These are phyloP conservation scores for Claviceps africana DNA, from an alignment of 2,329 filamentous ascomycete species.

Conservation along the genomic window DNA sequence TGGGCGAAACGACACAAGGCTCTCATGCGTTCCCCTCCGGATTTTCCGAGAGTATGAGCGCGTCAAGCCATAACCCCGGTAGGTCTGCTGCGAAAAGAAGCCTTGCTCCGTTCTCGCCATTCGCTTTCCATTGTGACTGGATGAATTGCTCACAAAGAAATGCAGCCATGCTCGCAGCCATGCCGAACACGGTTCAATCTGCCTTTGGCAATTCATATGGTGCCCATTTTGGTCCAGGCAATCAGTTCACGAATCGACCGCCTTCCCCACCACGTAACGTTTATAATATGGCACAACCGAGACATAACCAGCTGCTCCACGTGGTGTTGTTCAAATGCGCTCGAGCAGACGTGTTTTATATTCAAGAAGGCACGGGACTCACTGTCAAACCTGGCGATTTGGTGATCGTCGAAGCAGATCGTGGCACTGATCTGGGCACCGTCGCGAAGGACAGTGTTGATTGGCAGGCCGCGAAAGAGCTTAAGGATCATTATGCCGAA, in stretches of 20 bases:
- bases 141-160: neutral
- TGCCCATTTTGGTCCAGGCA: slow-evolving; percentile 31
- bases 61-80: slow-evolving; percentile 25
- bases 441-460: slow-evolving; percentile 80
- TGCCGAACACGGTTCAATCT: slow-evolving; percentile 14
- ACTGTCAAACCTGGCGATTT: slow-evolving; percentile 83
- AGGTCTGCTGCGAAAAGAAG: slow-evolving; percentile 13
- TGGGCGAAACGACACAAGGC: slow-evolving; percentile 26
- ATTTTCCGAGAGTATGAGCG: slow-evolving; percentile 25
- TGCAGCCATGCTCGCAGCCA: slow-evolving; percentile 14
- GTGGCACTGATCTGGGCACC: slow-evolving; percentile 87
- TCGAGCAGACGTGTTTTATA: slow-evolving; percentile 89
- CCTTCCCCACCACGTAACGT: slow-evolving; percentile 48
- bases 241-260: slow-evolving; percentile 20
- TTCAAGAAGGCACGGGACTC: slow-evolving; percentile 87
- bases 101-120: neutral
- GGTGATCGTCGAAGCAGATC: slow-evolving; percentile 94
- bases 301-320: slow-evolving; percentile 59
- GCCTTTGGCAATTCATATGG: slow-evolving; percentile 27
- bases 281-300: slow-evolving; percentile 46
- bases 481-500: slow-evolving; percentile 83
- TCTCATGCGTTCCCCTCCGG: slow-evolving; percentile 27
- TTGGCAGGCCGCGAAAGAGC: slow-evolving; percentile 72
- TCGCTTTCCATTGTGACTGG: neutral
- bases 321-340: slow-evolving; percentile 96